phyloP scores from a whole-genome alignment of 2,329 filamentous ascomycete species.

The Cladosporium austrohemisphaericum region DNA sequence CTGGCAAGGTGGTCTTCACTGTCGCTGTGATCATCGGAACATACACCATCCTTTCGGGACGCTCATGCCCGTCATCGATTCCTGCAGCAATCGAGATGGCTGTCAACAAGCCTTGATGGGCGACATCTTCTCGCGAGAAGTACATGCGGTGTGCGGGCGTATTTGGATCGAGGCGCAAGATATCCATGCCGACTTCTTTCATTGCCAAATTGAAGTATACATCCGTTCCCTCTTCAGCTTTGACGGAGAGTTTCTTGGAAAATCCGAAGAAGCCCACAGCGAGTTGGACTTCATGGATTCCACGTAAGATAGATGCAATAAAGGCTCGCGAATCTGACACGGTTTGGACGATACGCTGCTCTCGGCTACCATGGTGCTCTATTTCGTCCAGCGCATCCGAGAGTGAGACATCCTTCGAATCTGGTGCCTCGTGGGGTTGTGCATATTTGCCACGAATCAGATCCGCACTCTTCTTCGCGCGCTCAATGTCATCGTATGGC shows the following conservation, averaged over 20 bases:
- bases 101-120: slow-evolving; percentile 88
- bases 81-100: slow-evolving; percentile 90
- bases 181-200: slow-evolving; percentile 92
- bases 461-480: slow-evolving; percentile 57
- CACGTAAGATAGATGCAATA: slow-evolving; percentile 79
- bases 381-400: slow-evolving; percentile 72
- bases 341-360: slow-evolving; percentile 70
- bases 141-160: slow-evolving; percentile 98
- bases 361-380: slow-evolving; percentile 62
- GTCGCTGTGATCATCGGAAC: slow-evolving; percentile 97
- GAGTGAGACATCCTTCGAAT: slow-evolving; percentile 57
- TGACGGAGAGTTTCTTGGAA: slow-evolving; percentile 70
- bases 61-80: slow-evolving; percentile 82
- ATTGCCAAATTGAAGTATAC: slow-evolving; percentile 84
- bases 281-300: slow-evolving; percentile 95
- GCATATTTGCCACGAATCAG: slow-evolving; percentile 40
- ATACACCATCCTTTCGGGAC: slow-evolving; percentile 83
- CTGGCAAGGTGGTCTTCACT: slow-evolving; percentile 87
- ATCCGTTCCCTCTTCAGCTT: slow-evolving; percentile 64
- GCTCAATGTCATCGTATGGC: slow-evolving; percentile 78
- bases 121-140: slow-evolving; percentile 86
- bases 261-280: slow-evolving; percentile 87
- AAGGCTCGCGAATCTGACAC: slow-evolving; percentile 93
- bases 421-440: slow-evolving; percentile 31
- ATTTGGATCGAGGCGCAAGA: slow-evolving; percentile 85